These are phyloP conservation scores for Gossypioides kirkii DNA, from an alignment of 345 rosid genomes.

Conservation along the genomic window DNA sequence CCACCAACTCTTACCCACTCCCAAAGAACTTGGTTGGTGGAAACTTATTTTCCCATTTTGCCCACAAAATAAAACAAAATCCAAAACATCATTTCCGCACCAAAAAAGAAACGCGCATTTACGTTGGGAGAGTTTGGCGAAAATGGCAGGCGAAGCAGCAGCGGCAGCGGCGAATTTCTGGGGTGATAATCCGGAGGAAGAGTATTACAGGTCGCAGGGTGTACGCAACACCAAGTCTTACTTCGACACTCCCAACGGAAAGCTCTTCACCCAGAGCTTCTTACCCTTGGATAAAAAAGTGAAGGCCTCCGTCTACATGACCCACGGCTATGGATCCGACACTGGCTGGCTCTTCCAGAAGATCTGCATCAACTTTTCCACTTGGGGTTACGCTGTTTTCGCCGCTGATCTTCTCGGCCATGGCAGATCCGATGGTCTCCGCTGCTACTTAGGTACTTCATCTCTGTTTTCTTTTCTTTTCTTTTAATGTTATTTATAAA, in stretches of 20 bases:
- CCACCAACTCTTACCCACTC: conserved; percentile 14
- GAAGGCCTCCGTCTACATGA: conserved; percentile 76
- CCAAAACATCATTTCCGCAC: not conserved
- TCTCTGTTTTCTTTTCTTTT: too few relatives aligned
- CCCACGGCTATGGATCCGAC: conserved; percentile 93
- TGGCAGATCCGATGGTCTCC: conserved; percentile 89
- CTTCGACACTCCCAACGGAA: conserved; percentile 85
- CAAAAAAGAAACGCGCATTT: not conserved
- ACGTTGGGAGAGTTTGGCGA: not conserved
- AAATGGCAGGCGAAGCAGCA: conserved; percentile 15
- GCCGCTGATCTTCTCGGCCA: conserved; percentile 96
- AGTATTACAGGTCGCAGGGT: conserved; percentile 81
- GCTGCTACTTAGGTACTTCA: conserved; percentile 72
- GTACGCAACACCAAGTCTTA: conserved; percentile 63
- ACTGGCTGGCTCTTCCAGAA: conserved; percentile 92
- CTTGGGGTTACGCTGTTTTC: conserved; percentile 97
- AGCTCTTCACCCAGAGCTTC: conserved; percentile 78
- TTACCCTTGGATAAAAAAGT: conserved; percentile 62
- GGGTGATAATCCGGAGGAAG: conserved; percentile 87
- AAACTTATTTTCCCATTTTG: not conserved
- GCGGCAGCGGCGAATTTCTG: conserved; percentile 59
- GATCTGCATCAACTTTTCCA: conserved; percentile 66
- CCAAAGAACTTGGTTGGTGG: not conserved
- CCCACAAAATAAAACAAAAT: not conserved
- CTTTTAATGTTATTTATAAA: too few relatives aligned